Percentiles rank a stretch among this genome's conserved stretches.
These are phyloP conservation scores for Fusarium mundagurra DNA, from an alignment of 2,329 filamentous ascomycete genomes.

Conservation along the genomic window DNA sequence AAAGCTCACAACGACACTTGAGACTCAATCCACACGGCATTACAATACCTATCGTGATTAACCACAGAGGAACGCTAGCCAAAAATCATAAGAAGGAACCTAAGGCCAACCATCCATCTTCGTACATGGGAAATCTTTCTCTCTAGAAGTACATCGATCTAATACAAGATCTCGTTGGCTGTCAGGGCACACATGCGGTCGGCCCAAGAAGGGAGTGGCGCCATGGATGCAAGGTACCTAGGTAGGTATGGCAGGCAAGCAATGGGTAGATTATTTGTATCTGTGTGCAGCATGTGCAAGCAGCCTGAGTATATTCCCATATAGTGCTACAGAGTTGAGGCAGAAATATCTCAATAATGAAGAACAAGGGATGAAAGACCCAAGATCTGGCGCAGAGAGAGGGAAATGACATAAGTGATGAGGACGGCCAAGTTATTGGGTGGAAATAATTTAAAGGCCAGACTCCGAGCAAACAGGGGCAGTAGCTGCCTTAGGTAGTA, in stretches of 20 bases:
- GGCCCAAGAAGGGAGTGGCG: constrained; percentile 18
- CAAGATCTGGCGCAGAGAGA: not conserved
- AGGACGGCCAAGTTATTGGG: not conserved
- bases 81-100: not conserved
- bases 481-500: not conserved
- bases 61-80: not conserved
- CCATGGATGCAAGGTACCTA: constrained; percentile 9
- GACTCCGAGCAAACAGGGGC: not conserved
- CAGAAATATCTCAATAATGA: not conserved
- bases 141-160: not conserved
- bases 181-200: constrained; percentile 6
- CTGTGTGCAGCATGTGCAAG: not conserved
- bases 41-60: not conserved
- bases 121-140: not conserved
- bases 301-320: not conserved
- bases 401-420: constrained; percentile 9
- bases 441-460: constrained; percentile 17
- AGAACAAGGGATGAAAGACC: not conserved
- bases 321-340: not conserved
- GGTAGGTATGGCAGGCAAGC: not conserved
- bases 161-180: not conserved
- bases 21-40: constrained; percentile 10
- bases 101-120: not conserved
- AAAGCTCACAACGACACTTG: constrained; percentile 19
- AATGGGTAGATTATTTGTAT: not conserved